Evolutionary conservation across 306 rosid species (phyloP), one percentile per base, ranked within the genome.

Genomic region (Medicago lupulina): DNA sequence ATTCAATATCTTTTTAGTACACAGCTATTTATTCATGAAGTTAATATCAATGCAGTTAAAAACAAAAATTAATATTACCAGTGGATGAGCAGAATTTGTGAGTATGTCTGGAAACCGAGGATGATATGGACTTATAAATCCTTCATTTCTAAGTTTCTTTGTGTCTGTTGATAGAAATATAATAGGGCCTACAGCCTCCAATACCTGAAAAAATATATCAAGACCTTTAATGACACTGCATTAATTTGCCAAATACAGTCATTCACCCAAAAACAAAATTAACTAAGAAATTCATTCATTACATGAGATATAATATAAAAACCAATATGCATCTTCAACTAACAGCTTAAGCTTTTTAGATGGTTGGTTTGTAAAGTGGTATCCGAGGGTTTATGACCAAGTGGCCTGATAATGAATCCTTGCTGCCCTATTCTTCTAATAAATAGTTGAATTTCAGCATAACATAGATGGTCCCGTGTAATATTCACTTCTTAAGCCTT

Each of bases 101-200:
- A 95, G 99, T 83, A 95, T 95, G 85, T 95, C 99, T 6, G 99
- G 98, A 82, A 87, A 95, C 73, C 99, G 96, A 80, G 99, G 97
- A 86, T 95, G 99, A 79, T 90, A 95, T 67, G 99, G 99, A 87
- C 99, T 95, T 81, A 95, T 84, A 81, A 90, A 95, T 9, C 99
- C 99, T 78, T 95, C 99, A 84, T 95, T 95, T 83, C 99, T 85
- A 67, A 95, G 99, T 85, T 95, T 95, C 79, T 96, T 89, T 69
- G 97, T 95, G 88, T 95, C 99, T 69, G 96, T 92, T 58, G 99
- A 95, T 67, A 95, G 87, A 79, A 95, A 95, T 74, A 95, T 90
- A 79, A 89, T 85, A 81, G 99, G 98, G 67, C 99, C 99, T 55
- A 92, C 97, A 47, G 99, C 97, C 84, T 95, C 99, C 82, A 95